These are phyloP conservation scores for Aureobasidium mangrovei DNA, from an alignment of 2,329 filamentous ascomycete genomes.

Conservation along the genomic window DNA sequence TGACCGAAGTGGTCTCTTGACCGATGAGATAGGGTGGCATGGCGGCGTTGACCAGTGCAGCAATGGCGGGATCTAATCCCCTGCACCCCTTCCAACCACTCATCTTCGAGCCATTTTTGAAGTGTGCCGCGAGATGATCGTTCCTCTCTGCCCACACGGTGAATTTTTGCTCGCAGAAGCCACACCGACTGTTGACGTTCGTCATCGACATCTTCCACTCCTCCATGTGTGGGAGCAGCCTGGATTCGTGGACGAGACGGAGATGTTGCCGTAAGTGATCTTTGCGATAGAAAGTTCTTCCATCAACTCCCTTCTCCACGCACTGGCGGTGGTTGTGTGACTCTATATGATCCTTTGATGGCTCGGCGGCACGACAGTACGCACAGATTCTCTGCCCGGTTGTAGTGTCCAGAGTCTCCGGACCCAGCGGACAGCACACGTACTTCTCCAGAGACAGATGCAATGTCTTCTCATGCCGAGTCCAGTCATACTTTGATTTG, in stretches of 20 bases:
- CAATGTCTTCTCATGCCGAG: constrained; percentile 57
- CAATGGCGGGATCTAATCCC: constrained; percentile 41
- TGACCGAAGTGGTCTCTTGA: constrained; percentile 37
- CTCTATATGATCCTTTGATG: constrained; percentile 48
- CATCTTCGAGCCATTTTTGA: constrained; percentile 46
- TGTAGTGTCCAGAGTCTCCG: constrained; percentile 46
- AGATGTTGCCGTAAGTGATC: constrained; percentile 55
- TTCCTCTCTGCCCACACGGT: constrained; percentile 43
- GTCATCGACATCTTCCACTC: constrained; percentile 51
- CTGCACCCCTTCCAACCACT: constrained; percentile 47
- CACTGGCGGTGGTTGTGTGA: constrained; percentile 54
- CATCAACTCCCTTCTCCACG: constrained; percentile 55
- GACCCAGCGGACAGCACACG: constrained; percentile 52
- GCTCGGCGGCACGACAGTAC: constrained; percentile 49
- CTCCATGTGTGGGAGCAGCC: constrained; percentile 55
- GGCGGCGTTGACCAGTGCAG: constrained; percentile 40
- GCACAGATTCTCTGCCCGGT: constrained; percentile 51
- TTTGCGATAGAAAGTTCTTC: constrained; percentile 56
- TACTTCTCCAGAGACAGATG: constrained; percentile 57
- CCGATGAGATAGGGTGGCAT: constrained; percentile 46
- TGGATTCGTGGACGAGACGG: constrained; percentile 52
- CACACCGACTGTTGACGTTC: constrained; percentile 46
- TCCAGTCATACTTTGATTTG: constrained; percentile 51
- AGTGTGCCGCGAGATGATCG: constrained; percentile 48
- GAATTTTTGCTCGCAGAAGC: constrained; percentile 43